phyloP scores from a whole-genome alignment of 768 basidiomycete species.

The Botryobasidium botryosum region DNA sequence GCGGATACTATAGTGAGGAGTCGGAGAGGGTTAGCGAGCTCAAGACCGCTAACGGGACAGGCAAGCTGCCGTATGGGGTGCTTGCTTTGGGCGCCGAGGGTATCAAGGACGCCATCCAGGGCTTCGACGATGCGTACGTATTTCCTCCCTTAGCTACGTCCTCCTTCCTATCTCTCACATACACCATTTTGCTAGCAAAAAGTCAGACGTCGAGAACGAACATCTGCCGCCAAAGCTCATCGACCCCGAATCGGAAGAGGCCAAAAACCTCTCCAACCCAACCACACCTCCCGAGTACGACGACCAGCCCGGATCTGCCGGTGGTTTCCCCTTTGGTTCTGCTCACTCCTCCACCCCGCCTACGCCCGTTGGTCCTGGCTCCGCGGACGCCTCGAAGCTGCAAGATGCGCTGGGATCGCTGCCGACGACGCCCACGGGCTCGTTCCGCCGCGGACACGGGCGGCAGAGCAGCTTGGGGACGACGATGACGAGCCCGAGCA shows the following conservation, averaged over 20 bases:
- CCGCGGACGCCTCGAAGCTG: conserved; percentile 26
- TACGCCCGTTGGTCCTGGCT: conserved; percentile 26
- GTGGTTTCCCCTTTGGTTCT: conserved; percentile 15
- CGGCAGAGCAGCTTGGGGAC: conserved; percentile 80
- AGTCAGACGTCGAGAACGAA: conserved; percentile 98
- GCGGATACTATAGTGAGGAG: conserved; percentile 52
- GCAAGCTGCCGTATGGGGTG: conserved; percentile 63
- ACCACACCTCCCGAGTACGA: conserved; percentile 36
- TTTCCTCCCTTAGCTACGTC: neutral
- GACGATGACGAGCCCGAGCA: conserved; percentile 90
- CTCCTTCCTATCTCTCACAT: neutral
- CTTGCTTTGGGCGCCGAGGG: conserved; percentile 82
- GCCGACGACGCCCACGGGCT: conserved; percentile 19
- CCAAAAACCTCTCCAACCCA: conserved; percentile 40
- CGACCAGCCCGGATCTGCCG: conserved; percentile 13
- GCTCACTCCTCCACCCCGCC: conserved; percentile 15
- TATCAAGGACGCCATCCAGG: conserved; percentile 84
- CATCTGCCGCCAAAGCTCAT: conserved; percentile 91
- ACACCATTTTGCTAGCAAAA: conserved; percentile 37
- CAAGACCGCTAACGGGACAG: conserved; percentile 72
- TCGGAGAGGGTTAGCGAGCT: conserved; percentile 95
- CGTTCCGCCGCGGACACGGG: conserved; percentile 51
- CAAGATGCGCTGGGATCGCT: too few relatives aligned
- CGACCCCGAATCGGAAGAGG: conserved; percentile 52
- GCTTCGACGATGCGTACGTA: conserved; percentile 90